phyloP scores from a whole-genome alignment of 78 protist genomes.

The Tieghemostelium lacteum region DNA sequence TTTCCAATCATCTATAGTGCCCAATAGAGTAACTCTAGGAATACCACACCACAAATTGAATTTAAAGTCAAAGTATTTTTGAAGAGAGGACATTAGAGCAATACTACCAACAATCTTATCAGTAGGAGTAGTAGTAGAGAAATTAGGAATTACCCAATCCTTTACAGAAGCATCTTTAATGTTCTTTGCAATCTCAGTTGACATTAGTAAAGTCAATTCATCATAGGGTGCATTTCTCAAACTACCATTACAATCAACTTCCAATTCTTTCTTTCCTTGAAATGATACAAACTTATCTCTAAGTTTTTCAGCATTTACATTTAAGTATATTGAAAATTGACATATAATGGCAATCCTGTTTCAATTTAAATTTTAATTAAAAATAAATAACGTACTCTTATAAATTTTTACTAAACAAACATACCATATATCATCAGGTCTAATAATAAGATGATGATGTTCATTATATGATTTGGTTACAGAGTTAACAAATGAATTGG shows the following conservation, averaged over 20 bases:
- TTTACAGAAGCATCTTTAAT: constrained; percentile 19
- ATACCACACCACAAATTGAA: constrained; percentile 38
- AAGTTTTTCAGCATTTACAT: constrained; percentile 2
- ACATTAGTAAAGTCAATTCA: neutral
- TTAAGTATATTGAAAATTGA: neutral
- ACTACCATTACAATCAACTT: neutral
- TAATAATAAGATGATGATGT: constrained; percentile 14
- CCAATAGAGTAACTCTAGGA: constrained; percentile 50
- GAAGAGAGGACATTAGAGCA: constrained; percentile 40
- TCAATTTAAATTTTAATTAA: too few relatives aligned
- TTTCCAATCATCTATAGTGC: constrained; percentile 63
- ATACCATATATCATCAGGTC: constrained; percentile 62
- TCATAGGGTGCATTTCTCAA: constrained; percentile 23
- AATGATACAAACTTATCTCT: constrained; percentile 9
- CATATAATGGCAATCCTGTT: constrained; percentile 29
- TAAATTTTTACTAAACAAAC: too few relatives aligned
- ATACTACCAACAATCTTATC: constrained; percentile 24
- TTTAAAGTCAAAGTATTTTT: constrained; percentile 32
- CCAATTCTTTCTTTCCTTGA: neutral
- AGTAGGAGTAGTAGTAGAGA: constrained; percentile 3
- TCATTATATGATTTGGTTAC: constrained; percentile 12
- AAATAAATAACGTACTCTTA: too few relatives aligned
- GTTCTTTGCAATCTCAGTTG: neutral
- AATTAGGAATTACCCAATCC: constrained; percentile 24
- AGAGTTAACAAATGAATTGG: constrained; percentile 1